Percentiles rank a stretch among this genome's conserved stretches.
Conservation (phyloP, 2,329 filamentous ascomycete genomes). For the Scleromitrula shiraiana region DNA sequence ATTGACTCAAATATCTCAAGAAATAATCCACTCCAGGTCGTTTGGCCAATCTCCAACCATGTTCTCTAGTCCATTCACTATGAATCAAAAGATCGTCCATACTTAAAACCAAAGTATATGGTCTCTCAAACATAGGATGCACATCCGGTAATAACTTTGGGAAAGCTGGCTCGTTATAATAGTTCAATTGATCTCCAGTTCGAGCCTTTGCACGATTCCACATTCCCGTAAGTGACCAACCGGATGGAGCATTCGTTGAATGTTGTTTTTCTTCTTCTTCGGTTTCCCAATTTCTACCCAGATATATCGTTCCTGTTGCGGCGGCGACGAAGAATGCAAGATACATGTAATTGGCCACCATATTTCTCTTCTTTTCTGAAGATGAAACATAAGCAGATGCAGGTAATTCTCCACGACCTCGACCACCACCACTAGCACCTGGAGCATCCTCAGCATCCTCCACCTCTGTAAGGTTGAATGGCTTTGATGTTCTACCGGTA, state of each 20-base stretch:
- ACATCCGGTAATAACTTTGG: conserved; percentile 82
- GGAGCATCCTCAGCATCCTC: conserved; percentile 33
- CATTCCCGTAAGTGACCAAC: conserved; percentile 68
- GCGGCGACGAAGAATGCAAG: conserved; percentile 49
- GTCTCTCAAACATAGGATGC: conserved; percentile 71
- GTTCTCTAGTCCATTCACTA: conserved; percentile 87
- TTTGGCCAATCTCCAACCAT: conserved; percentile 94
- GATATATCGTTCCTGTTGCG: conserved; percentile 48
- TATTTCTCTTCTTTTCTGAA: conserved; percentile 71
- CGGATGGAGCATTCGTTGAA: conserved; percentile 61
- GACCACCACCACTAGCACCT: conserved; percentile 38
- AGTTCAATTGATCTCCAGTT: conserved; percentile 66
- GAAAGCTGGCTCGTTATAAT: conserved; percentile 95
- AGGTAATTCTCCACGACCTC: conserved; percentile 59
- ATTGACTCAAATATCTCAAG: conserved; percentile 89
- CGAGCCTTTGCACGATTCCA: conserved; percentile 75
- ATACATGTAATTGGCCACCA: conserved; percentile 69
- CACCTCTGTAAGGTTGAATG: conserved; percentile 43
- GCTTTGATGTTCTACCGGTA: conserved; percentile 31
- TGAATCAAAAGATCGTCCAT: conserved; percentile 91
- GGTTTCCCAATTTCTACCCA: conserved; percentile 80
- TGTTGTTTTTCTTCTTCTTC: conserved; percentile 64
- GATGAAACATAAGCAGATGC: conserved; percentile 85
- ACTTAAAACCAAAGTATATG: conserved; percentile 87
- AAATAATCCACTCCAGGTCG: conserved; percentile 96